Conservation (phyloP, 805 yeast species). For the Hanseniaspora jakobsenii region DNA sequence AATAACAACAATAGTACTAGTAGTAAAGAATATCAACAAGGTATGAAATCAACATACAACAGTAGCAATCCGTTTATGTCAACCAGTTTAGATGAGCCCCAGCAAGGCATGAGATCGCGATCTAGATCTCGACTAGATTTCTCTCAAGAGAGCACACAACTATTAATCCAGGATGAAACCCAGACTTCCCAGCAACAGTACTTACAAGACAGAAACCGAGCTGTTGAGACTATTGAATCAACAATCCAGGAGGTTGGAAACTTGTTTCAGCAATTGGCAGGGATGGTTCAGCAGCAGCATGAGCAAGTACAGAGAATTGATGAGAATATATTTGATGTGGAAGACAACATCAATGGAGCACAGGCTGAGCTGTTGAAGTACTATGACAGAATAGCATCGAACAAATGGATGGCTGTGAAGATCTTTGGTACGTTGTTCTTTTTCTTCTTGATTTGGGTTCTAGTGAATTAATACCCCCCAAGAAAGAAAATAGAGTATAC, state of each 20-base stretch:
- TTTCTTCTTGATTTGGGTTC: conserved; percentile 65
- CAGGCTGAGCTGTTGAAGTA: conserved; percentile 86
- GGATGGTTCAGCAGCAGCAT: conserved; percentile 96
- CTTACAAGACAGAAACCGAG: conserved; percentile 69
- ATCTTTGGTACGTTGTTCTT: conserved; percentile 77
- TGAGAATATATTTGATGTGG: conserved; percentile 85
- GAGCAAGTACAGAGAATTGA: conserved; percentile 93
- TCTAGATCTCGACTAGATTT: neutral
- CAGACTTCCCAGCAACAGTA: conserved; percentile 37
- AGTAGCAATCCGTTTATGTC: conserved; percentile 33
- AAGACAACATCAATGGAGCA: conserved; percentile 81
- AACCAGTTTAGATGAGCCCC: conserved; percentile 22
- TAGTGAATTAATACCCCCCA: conserved; percentile 57
- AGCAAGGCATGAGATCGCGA: conserved; percentile 16
- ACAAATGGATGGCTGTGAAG: conserved; percentile 83
- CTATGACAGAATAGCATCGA: conserved; percentile 74
- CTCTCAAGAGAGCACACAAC: conserved; percentile 76
- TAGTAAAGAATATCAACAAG: conserved; percentile 1
- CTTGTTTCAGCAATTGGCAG: conserved; percentile 84
- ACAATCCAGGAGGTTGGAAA: conserved; percentile 95
- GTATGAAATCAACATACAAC: conserved; percentile 24
- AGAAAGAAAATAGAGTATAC: too few species aligned
- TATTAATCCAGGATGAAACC: conserved; percentile 75
- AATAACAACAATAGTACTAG: too few species aligned
- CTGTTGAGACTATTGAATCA: conserved; percentile 93